These are phyloP conservation scores for Crithidia expoeki DNA, from an alignment of 208 protist genomes.

Conservation along the genomic window DNA sequence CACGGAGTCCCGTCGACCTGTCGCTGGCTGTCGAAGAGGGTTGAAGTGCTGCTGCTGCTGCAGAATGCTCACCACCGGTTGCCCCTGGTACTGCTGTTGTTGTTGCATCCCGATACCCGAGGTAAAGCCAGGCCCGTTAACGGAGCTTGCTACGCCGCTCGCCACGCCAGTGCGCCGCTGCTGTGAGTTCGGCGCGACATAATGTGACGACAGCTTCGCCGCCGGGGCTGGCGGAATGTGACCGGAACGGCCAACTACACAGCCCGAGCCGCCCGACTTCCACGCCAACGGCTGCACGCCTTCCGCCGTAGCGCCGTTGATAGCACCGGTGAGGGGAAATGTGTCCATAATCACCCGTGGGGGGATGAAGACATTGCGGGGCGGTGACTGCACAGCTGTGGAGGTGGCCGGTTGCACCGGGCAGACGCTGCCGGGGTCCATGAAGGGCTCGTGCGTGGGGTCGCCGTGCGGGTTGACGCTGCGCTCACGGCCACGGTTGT, in stretches of 20 bases:
- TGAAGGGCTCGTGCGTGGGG: conserved; percentile 19
- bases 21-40: background rate
- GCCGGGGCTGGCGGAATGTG: conserved; percentile 27
- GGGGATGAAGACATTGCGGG: background rate
- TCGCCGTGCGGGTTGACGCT: conserved; percentile 28
- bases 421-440: conserved; percentile 21
- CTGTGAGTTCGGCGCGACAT: conserved; percentile 7
- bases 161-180: background rate
- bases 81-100: conserved; percentile 8
- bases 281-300: conserved; percentile 64
- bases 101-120: background rate
- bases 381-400: background rate
- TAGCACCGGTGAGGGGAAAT: conserved; percentile 16
- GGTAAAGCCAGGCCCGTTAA: background rate
- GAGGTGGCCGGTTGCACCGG: conserved; percentile 6
- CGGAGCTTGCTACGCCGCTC: conserved; percentile 11
- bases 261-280: conserved; percentile 58
- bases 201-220: conserved; percentile 33
- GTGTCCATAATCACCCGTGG: conserved; percentile 5
- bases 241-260: conserved; percentile 41
- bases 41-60: conserved; percentile 12
- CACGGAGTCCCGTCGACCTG: background rate
- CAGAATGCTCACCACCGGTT: conserved; percentile 1
- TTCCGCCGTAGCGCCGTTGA: conserved; percentile 25
- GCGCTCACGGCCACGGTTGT: conserved; percentile 20